Base-by-base conservation (phyloP, 139 green algal genomes). In the Prasinococcaceae sp. region DNA sequence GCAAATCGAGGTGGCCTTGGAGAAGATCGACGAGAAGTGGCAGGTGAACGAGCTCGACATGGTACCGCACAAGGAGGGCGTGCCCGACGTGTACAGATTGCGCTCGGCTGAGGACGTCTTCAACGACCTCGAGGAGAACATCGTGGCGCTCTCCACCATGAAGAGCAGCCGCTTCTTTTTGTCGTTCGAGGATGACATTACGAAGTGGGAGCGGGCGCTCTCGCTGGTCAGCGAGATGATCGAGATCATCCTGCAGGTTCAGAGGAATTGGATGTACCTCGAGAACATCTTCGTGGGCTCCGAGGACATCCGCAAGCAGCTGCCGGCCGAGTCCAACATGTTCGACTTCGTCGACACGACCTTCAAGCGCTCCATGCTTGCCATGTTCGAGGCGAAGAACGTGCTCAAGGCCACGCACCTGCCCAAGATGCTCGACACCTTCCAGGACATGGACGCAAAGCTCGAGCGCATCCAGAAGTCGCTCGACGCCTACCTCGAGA, bases 281-380 rank as follows among this genome's bases (percentile, higher is more conserved):
- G 83, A 93, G 63, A 89, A 87, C 60, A 88, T 93, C 56, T 93
- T 93, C 60, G 68, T 88, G n/a, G 83, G 78, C 37, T 77, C 53
- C 22, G 83, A 93, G 63, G 81, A 90, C 66, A 93, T 93, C 51
- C 78, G 76, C 42, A 87, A 84, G 75, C 81, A 93, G 78, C 74
- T 93, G 46, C 83, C 83, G 4, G 35, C 65, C 32, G 74, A 68
- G 60, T 53, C 23, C 53, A 70, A 67, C 50, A 77, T 83, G 70
- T 88, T 88, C 67, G 73, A 84, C 36, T 19, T 16, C 30, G 58
- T 72, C 25, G 48, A 72, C 57, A n/a, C 22, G n/a, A 36, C 33
- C 19, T 72, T 67, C 63, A 58, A 58, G 45, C 28, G 42, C 19
- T 22, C 41, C 6, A 68, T 73, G 64, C 26, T 42, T 20, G 23